Percentiles rank a stretch among this genome's conserved stretches.
Conservation (phyloP, 495 filamentous ascomycete genomes). For the Pseudomonodictys pantanalensis region DNA sequence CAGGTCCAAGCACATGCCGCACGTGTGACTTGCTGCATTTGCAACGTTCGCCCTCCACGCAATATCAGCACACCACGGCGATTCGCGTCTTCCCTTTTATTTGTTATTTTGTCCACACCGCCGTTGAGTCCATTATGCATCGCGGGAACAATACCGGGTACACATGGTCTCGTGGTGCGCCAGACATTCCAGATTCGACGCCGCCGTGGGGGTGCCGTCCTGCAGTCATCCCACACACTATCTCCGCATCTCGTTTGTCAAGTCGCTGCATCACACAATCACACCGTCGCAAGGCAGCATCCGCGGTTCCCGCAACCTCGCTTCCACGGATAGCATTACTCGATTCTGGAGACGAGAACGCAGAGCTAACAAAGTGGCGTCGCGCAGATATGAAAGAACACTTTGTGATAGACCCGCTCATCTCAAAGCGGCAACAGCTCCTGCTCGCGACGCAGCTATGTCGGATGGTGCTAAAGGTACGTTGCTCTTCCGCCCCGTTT, state of each 20-base stretch:
- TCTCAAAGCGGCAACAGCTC: conserved; percentile 95
- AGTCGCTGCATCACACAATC: conserved; percentile 13
- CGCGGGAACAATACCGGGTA: not conserved
- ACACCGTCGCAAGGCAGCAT: not conserved
- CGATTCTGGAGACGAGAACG: not conserved
- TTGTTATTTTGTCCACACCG: conserved; percentile 16
- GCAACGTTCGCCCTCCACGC: not conserved
- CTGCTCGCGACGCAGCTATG: conserved; percentile 95
- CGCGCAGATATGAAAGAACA: conserved; percentile 82
- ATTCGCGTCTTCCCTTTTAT: conserved; percentile 5
- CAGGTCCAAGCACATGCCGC: not conserved
- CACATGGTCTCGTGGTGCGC: conserved; percentile 17
- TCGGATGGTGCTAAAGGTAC: conserved; percentile 97
- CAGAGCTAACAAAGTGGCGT: conserved; percentile 23
- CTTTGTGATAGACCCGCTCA: conserved; percentile 96
- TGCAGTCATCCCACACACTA: conserved; percentile 26
- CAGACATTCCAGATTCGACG: conserved; percentile 9
- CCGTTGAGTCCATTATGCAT: conserved; percentile 8
- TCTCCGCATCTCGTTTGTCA: conserved; percentile 26
- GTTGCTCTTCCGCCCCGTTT: conserved; percentile 35
- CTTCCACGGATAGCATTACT: too few species aligned
- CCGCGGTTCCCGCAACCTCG: too few species aligned
- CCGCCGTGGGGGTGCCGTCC: not conserved
- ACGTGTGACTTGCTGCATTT: not conserved
- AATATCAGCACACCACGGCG: conserved; percentile 7